Evolutionary conservation across 2,329 filamentous ascomycete genomes (phyloP), one percentile per base, ranked within the genome.

Genomic region (Fusarium nelsonii): DNA sequence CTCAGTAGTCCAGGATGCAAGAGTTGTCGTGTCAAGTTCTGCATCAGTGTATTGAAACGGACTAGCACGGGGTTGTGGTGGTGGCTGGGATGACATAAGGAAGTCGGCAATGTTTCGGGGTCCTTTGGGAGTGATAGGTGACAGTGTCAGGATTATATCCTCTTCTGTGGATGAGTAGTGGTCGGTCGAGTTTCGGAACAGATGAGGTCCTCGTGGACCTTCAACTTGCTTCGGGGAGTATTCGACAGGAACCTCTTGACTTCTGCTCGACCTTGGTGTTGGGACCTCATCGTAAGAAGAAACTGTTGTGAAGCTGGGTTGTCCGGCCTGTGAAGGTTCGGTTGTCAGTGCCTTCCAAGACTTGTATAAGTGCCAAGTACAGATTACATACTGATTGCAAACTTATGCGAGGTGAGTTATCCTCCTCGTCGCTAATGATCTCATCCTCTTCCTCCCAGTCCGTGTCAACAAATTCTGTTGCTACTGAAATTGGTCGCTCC

Each of bases 261-360:
- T 84, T 70, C 85, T 85, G 73, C 82, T 86, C 45, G 91, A 91
- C 66, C 88, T 87, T 18, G 94, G 94, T 28, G 94, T 97, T 32
- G 88, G 88, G 5, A 90, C 86, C 77, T 97, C 94, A 75, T 97
- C 93, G 74, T 92, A 94, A 2, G 93, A 95, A 8, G 94, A 97
- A 37, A 96, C 84, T 3, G 94, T 97, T 4, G 93, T 95, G 76
- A 94, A 89, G 82, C 93, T 97, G 63, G 88, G 88, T 74, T 92
- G 87, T 73, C 85, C 87, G 66, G 87, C 85, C 91, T 94, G 75
- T 73, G 72, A 14, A 56, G 30, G 32, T 30, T 39, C 45, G 12
- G n/a, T 8, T 54, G 61, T 73, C 37, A 75, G 65, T 40, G 46
- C 40, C 41, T 36, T 37, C 26, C 36, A 33, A 28, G 26, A 56